Evolutionary conservation across 2,329 filamentous ascomycete species (phyloP).

Genomic region (Periconia sp.): DNA sequence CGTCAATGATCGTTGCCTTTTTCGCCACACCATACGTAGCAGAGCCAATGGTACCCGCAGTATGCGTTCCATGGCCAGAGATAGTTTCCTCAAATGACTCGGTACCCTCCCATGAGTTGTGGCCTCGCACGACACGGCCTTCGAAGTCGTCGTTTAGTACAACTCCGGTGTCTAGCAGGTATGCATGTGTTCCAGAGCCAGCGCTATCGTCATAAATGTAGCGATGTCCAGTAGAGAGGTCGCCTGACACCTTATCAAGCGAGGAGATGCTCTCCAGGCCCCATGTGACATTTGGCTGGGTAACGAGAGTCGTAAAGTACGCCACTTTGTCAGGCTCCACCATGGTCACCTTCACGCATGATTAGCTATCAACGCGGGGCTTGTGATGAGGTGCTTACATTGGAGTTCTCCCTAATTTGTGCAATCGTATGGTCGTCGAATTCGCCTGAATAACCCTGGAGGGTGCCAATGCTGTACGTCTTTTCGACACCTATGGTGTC

Average conservation of each 20-base stretch:
- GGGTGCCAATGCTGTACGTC: constrained; percentile 50
- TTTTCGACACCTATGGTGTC: constrained; percentile 48
- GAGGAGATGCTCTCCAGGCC: constrained; percentile 29
- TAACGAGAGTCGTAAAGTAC: constrained; percentile 20
- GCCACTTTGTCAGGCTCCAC: constrained; percentile 22
- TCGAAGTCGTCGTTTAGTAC: constrained; percentile 50
- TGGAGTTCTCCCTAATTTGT: constrained; percentile 41
- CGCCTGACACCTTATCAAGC: constrained; percentile 13
- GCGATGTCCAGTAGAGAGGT: no score
- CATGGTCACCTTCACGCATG: constrained; percentile 11
- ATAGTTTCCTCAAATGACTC: constrained; percentile 21
- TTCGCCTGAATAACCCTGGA: constrained; percentile 51
- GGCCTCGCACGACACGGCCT: constrained; percentile 26
- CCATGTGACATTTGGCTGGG: constrained; percentile 25
- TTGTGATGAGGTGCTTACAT: constrained; percentile 16
- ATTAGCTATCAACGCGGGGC: not conserved
- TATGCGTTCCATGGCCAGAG: constrained; percentile 30
- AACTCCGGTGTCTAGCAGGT: constrained; percentile 69
- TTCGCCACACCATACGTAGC: constrained; percentile 21
- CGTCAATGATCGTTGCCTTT: constrained; percentile 29
- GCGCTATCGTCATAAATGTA: constrained; percentile 26
- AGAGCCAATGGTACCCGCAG: constrained; percentile 22
- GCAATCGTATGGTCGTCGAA: constrained; percentile 53
- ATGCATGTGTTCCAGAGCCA: constrained; percentile 52
- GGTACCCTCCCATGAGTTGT: constrained; percentile 15